Base-by-base conservation (phyloP, 2,329 filamentous ascomycete species). In the Clarireedia sp. region DNA sequence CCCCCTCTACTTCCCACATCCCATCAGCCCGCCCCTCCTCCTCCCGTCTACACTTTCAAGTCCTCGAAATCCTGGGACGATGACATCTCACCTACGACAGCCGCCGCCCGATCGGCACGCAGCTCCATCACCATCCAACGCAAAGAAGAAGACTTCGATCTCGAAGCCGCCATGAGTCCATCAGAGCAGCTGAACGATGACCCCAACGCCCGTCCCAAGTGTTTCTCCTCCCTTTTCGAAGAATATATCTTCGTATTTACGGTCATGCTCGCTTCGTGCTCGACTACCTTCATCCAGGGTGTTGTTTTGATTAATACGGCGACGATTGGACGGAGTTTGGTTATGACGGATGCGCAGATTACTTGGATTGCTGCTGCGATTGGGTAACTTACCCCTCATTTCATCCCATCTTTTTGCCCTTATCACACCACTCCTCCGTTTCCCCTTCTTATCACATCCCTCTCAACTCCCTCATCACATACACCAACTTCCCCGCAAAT, bases 321-420 rank as follows among this genome's bases (percentile, higher is more conserved):
- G 0, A 78, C 78, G 45, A 82, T 86, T 45, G 81, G 78, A 1
- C 66, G 68, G n/a, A 79, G 83, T 57, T 67, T 87, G 53, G 65
- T 73, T 46, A 87, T 87, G 83, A 80, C 77, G 2, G 80, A 79
- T 47, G 79, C 82, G 1, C 76, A 88, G 63, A 79, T 87, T 23
- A 84, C 83, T 0, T 87, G 84, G 83, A 82, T 87, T 58, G 76
- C 75, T 47, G 82, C 82, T 7, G 77, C 82, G n/a, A 75, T 79
- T 40, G 79, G 79, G 71, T 79, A 70, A 69, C 36, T 38, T 48
- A 21, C 3, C 1, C 10, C 24, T 38, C 14, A 16, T 26, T 33
- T 29, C 48, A 9, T n/a, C 9, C 10, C 1, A 33, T 8, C 3
- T 19, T 6, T n/a, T 41, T 33, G 4, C 12, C 19, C 9, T 19